Evolutionary conservation across 352 stramenopile species (phyloP).

Genomic region (Phytophthora syringae): DNA sequence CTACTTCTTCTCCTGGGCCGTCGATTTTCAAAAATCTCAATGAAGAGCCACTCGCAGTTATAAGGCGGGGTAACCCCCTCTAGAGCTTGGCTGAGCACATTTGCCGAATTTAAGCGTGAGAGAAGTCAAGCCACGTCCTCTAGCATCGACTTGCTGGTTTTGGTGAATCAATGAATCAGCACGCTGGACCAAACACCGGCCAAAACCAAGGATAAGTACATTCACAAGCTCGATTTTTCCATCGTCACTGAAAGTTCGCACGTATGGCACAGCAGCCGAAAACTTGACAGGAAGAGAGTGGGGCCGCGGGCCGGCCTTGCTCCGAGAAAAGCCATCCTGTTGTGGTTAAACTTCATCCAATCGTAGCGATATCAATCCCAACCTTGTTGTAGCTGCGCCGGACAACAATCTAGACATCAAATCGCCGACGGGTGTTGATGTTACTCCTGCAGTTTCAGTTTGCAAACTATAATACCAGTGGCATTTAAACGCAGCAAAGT

Average conservation of each 20-base stretch:
- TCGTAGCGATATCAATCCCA: no score
- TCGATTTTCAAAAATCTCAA: conserved; percentile 14
- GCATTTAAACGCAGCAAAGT: no score
- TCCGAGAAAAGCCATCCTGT: neutral
- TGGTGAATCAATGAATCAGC: neutral
- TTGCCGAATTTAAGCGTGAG: conserved; percentile 15
- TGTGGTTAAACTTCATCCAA: no score
- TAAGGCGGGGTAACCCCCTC: conserved; percentile 7
- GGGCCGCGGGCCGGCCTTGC: neutral
- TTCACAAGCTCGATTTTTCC: conserved; percentile 19
- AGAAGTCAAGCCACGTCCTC: conserved; percentile 3
- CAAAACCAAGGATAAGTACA: conserved; percentile 20
- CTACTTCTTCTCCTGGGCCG: neutral
- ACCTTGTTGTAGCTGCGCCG: no score
- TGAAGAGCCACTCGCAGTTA: conserved; percentile 5
- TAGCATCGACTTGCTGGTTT: neutral
- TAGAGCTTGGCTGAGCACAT: neutral
- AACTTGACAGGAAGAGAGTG: conserved; percentile 1
- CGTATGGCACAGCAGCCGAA: conserved; percentile 4
- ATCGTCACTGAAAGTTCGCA: conserved; percentile 15
- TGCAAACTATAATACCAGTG: no score
- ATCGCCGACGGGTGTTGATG: no score
- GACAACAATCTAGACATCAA: no score
- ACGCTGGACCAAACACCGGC: conserved; percentile 12
- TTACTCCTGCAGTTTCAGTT: no score